phyloP scores from a whole-genome alignment of 768 basidiomycete species.

The Exsudoporus frostii region DNA sequence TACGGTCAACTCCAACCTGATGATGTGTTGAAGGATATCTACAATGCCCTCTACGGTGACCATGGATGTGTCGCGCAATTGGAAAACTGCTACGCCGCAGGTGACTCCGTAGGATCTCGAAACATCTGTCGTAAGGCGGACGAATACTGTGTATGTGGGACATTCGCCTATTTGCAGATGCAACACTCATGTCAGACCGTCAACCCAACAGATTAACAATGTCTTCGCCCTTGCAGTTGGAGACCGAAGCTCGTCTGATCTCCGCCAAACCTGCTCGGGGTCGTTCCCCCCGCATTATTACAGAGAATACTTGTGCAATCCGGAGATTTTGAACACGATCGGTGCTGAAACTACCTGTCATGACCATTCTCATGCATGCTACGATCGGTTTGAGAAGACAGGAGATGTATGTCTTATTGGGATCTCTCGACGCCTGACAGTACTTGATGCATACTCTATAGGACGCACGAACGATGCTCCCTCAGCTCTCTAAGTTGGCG shows the following conservation, averaged over 20 bases:
- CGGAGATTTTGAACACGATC: constrained; percentile 40
- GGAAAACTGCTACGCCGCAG: constrained; percentile 55
- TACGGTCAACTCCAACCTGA: constrained; percentile 60
- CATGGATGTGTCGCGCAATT: constrained; percentile 56
- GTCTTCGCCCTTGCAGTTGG: constrained; percentile 52
- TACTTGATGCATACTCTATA: background rate
- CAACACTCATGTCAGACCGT: background rate
- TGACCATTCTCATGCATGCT: constrained; percentile 48
- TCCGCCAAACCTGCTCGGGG: constrained; percentile 52
- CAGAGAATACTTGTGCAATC: constrained; percentile 40
- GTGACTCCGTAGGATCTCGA: constrained; percentile 42
- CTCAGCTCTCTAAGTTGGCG: constrained; percentile 35
- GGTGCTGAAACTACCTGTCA: constrained; percentile 50
- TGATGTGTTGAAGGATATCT: constrained; percentile 44
- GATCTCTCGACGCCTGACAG: background rate
- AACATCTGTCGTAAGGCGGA: constrained; percentile 49
- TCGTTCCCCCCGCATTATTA: constrained; percentile 59
- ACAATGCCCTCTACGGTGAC: constrained; percentile 42
- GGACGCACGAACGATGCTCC: constrained; percentile 37
- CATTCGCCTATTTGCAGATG: background rate
- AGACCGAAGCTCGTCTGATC: constrained; percentile 51
- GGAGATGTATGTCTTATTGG: constrained; percentile 48
- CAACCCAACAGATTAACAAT: constrained; percentile 37
- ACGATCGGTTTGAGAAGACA: constrained; percentile 42
- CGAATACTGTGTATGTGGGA: constrained; percentile 51